Evolutionary conservation across 768 basidiomycete species (phyloP).

Genomic region (Boletus sp.): DNA sequence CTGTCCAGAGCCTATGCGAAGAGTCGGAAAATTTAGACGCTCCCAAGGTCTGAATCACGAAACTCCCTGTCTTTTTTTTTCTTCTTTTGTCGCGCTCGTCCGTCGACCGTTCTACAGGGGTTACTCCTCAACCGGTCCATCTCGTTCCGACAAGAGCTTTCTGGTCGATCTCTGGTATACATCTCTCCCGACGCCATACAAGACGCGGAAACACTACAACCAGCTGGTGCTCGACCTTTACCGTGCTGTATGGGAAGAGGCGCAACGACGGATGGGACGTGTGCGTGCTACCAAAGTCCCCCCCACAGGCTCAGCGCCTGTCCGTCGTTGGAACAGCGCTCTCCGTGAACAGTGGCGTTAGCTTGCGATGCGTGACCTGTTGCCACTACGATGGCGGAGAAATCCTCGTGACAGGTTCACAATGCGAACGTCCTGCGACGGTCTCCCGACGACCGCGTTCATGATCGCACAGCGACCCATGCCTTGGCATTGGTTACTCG

Average conservation of each 20-base stretch:
- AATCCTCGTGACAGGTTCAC: conserved; percentile 13
- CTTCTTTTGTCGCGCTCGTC: not conserved
- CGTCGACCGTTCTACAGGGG: not conserved
- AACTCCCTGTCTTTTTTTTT: not conserved
- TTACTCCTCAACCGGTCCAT: not conserved
- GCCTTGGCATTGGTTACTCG: conserved; percentile 47
- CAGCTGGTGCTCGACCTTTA: not conserved
- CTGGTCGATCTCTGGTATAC: not conserved
- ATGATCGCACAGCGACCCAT: conserved; percentile 44
- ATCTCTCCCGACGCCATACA: not conserved
- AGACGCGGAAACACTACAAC: not conserved
- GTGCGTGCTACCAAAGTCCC: not conserved
- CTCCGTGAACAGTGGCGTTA: conserved; percentile 25
- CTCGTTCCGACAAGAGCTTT: not conserved
- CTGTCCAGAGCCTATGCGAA: not conserved
- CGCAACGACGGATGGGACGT: not conserved
- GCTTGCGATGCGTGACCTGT: not conserved
- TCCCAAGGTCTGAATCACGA: conserved; percentile 37
- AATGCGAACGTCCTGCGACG: conserved; percentile 10
- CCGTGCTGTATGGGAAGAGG: not conserved
- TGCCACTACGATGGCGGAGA: conserved; percentile 31
- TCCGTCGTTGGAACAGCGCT: conserved; percentile 1
- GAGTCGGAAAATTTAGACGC: conserved; percentile 36
- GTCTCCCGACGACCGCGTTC: conserved; percentile 33
- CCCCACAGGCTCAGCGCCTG: not conserved